Conservation (phyloP, 495 filamentous ascomycete genomes). For the Tetracladium marchalianum region DNA sequence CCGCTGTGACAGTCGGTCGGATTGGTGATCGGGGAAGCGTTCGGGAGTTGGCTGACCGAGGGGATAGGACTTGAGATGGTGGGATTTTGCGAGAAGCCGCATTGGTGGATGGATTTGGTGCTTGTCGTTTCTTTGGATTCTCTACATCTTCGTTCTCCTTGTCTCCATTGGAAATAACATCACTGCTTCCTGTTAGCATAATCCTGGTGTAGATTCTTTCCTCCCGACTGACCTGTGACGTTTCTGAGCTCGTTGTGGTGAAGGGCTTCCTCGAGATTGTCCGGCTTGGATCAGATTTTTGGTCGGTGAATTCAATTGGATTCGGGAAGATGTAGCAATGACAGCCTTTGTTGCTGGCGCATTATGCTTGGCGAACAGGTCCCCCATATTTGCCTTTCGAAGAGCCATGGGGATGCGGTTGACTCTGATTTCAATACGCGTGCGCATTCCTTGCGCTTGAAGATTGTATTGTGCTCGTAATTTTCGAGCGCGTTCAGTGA, state of each 20-base stretch:
- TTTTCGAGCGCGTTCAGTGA: slow-evolving; percentile 85
- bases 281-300: slow-evolving; percentile 9
- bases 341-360: slow-evolving; percentile 13
- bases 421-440: slow-evolving; percentile 87
- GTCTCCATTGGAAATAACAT: slow-evolving; percentile 49
- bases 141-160: slow-evolving; percentile 68
- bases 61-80: slow-evolving; percentile 56
- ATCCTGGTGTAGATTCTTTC: not conserved
- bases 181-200: slow-evolving; percentile 31
- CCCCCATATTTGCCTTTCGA: slow-evolving; percentile 74
- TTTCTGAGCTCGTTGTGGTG: slow-evolving; percentile 36
- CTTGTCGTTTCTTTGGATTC: slow-evolving; percentile 43
- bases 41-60: slow-evolving; percentile 71
- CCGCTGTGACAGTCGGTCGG: slow-evolving; percentile 32
- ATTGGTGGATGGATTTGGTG: slow-evolving; percentile 19
- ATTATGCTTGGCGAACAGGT: slow-evolving; percentile 41
- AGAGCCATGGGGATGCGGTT: slow-evolving; percentile 81
- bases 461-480: slow-evolving; percentile 83
- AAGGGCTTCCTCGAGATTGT: slow-evolving; percentile 19
- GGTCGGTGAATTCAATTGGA: slow-evolving; percentile 13
- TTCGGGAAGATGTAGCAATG: slow-evolving; percentile 7
- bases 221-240: slow-evolving; percentile 46
- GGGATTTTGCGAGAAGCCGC: slow-evolving; percentile 16
- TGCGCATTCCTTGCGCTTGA: slow-evolving; percentile 72
- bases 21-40: slow-evolving; percentile 52